phyloP scores from a whole-genome alignment of 345 rosid species.

The Eucalyptus virginea region DNA sequence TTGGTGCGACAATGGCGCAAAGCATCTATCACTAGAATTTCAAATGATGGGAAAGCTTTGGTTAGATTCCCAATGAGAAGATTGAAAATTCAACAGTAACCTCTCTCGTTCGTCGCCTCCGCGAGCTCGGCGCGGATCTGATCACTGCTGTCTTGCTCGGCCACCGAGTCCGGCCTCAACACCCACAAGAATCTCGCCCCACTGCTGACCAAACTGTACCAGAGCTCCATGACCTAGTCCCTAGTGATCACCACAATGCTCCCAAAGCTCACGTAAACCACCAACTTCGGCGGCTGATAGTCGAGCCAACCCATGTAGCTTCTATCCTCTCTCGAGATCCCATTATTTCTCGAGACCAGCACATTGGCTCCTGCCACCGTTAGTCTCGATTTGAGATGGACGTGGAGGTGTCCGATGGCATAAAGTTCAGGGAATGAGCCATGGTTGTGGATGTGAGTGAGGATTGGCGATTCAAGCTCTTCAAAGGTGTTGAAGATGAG shows the following conservation, averaged over 20 bases:
- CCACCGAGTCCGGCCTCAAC: not conserved
- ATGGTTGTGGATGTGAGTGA: not conserved
- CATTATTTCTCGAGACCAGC: not conserved
- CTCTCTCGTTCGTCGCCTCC: not conserved
- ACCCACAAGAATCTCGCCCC: conserved; percentile 7
- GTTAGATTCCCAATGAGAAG: not conserved
- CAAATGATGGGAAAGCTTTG: not conserved
- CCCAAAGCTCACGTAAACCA: conserved; percentile 5
- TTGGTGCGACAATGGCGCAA: not conserved
- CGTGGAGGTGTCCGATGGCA: not conserved
- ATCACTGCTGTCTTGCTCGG: not conserved
- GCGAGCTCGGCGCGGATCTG: not conserved
- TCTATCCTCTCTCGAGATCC: not conserved
- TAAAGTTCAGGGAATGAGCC: not conserved
- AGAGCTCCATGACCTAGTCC: conserved; percentile 2
- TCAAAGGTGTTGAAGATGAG: conserved; percentile 36
- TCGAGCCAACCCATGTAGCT: conserved; percentile 7
- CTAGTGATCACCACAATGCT: not conserved
- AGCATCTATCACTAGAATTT: not conserved
- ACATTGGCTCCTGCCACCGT: not conserved
- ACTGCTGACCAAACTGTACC: conserved; percentile 2
- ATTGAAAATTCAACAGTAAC: not conserved
- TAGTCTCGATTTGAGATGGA: not conserved
- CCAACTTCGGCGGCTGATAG: not conserved
- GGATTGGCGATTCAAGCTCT: conserved; percentile 13